Conservation (phyloP, 2,329 filamentous ascomycete genomes). For the Aspergillus puulaauensis region DNA sequence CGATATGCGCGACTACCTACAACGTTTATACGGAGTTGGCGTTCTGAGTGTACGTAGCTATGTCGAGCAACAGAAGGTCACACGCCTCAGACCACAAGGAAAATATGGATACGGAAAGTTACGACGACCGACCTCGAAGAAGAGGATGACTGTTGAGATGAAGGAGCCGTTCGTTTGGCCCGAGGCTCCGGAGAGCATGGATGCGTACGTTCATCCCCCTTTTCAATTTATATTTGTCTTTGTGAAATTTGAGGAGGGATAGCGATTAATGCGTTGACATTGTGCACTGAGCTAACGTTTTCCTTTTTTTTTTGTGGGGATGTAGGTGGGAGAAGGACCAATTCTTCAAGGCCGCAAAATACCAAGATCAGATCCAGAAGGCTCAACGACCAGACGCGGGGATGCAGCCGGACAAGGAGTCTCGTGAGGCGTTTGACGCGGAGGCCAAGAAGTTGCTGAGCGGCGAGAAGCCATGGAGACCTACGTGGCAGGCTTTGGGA, state of each 20-base stretch:
- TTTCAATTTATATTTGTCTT: background rate
- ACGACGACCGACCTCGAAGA: slow-evolving; percentile 71
- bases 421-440: slow-evolving; percentile 51
- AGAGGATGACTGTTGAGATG: slow-evolving; percentile 95
- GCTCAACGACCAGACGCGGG: slow-evolving; percentile 34
- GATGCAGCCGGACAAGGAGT: slow-evolving; percentile 35
- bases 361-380: slow-evolving; percentile 43
- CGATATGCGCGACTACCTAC: slow-evolving; percentile 92
- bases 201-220: slow-evolving; percentile 48
- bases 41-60: slow-evolving; percentile 73
- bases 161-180: slow-evolving; percentile 87
- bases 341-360: slow-evolving; percentile 54
- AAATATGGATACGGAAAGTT: slow-evolving; percentile 54
- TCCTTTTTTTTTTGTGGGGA: slow-evolving; percentile 16
- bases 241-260: background rate
- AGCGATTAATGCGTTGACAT: background rate
- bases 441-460: slow-evolving; percentile 64
- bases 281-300: slow-evolving; percentile 1
- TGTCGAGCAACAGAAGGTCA: slow-evolving; percentile 68
- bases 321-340: slow-evolving; percentile 63
- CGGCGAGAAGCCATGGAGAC: slow-evolving; percentile 62
- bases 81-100: slow-evolving; percentile 38
- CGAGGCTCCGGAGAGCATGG: slow-evolving; percentile 60
- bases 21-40: slow-evolving; percentile 77
- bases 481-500: slow-evolving; percentile 47